These are phyloP conservation scores for Aspergillus novofumigatus DNA, from an alignment of 2,329 filamentous ascomycete genomes.

Conservation along the genomic window DNA sequence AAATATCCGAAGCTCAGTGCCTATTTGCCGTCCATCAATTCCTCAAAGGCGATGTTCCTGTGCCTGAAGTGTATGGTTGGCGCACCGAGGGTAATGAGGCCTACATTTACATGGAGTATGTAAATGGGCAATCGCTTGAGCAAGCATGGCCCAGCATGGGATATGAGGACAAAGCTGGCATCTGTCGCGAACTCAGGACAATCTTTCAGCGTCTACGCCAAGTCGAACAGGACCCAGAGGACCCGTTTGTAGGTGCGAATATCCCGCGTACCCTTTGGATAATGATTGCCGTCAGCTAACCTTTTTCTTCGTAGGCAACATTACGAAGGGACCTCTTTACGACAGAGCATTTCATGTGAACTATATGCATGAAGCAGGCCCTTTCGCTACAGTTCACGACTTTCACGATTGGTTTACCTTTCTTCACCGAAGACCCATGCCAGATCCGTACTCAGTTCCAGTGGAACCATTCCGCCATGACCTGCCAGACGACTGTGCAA, in stretches of 20 bases:
- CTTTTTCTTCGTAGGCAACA: constrained; percentile 12
- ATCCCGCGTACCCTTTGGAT: background rate
- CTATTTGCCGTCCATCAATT: constrained; percentile 24
- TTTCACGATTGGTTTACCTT: constrained; percentile 27
- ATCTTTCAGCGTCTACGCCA: constrained; percentile 16
- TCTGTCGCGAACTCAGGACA: constrained; percentile 15
- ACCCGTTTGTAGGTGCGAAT: constrained; percentile 20
- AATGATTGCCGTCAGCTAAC: background rate
- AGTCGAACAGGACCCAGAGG: constrained; percentile 16
- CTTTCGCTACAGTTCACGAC: constrained; percentile 18
- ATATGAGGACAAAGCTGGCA: constrained; percentile 4
- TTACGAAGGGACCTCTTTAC: constrained; percentile 9
- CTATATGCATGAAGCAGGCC: constrained; percentile 8
- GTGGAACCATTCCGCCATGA: constrained; percentile 14
- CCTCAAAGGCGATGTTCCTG: constrained; percentile 25
- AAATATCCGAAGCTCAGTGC: constrained; percentile 27
- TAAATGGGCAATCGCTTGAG: constrained; percentile 22
- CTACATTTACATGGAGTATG: constrained; percentile 33
- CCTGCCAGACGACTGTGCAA: constrained; percentile 23
- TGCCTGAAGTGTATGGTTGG: constrained; percentile 38
- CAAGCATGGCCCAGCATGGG: constrained; percentile 21
- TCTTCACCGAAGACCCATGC: constrained; percentile 10
- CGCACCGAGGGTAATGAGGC: constrained; percentile 14
- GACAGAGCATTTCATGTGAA: constrained; percentile 20
- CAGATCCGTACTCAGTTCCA: background rate